These are phyloP conservation scores for Podospora sp. DNA, from an alignment of 495 filamentous ascomycete species.

Conservation along the genomic window DNA sequence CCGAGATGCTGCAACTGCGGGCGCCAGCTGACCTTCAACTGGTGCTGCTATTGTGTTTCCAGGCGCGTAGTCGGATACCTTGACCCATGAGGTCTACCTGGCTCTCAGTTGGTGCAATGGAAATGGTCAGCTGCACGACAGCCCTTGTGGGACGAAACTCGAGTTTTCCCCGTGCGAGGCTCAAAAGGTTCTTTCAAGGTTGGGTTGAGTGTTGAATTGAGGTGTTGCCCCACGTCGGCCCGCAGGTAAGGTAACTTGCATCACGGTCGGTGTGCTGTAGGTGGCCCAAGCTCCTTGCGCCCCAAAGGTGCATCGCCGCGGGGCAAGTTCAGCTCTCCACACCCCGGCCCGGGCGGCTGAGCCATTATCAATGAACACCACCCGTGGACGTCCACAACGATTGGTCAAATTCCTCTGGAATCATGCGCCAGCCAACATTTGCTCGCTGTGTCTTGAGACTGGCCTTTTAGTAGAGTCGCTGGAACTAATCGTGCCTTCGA, in stretches of 20 bases:
- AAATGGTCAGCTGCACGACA: background rate
- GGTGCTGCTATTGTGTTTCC: background rate
- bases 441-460: too few species aligned
- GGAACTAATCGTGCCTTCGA: too few species aligned
- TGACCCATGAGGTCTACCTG: background rate
- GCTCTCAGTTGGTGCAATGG: background rate
- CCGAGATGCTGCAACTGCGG: background rate
- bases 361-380: too few species aligned
- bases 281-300: background rate
- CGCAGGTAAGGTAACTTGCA: background rate
- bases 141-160: background rate
- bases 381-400: too few species aligned
- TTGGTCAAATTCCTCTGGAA: too few species aligned
- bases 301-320: background rate
- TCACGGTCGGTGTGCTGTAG: background rate
- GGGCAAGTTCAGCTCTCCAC: background rate
- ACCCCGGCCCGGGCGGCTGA: too few species aligned
- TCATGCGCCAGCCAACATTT: too few species aligned
- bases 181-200: background rate
- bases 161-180: too few species aligned
- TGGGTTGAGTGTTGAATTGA: background rate
- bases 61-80: background rate
- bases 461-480: too few species aligned
- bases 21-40: background rate
- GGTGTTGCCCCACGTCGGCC: background rate